Base-by-base conservation (phyloP, 495 filamentous ascomycete genomes). In the Daldinia grandis region DNA sequence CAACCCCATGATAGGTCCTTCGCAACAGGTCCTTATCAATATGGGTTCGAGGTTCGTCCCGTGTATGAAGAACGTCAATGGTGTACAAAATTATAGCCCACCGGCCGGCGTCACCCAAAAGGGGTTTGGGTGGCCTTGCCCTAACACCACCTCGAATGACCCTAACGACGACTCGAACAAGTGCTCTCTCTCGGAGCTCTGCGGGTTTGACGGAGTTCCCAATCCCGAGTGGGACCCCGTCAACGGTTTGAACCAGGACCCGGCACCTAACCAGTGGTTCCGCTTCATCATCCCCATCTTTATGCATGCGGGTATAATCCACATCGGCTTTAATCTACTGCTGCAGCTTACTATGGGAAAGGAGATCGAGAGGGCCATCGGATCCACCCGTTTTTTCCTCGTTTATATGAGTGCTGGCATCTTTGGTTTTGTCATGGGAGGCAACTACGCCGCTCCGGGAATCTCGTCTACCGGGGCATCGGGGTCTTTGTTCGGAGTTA, bases 1-100 rank as follows among this genome's bases (percentile, higher is more conserved):
- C 82, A 99, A 99, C 78, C 92, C 92, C 49, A 97, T 99, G 93
- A 96, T 99, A 75, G 95, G 95, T 0, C 95, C 95, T 3, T 96
- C 94, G 2, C 85, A 91, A 4, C 92, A 92, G 70, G 86, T 98
- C 30, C 89, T 95, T 68, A 97, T 99, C 79, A 96, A 95, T 76
- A 97, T 98, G 93, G 95, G 95, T 64, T 93, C 95, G 35, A 88
- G 95, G 27, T 99, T 91, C 77, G 88, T 92, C 5, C 93, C 95
- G 5, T 99, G 95, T 78, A 99, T 99, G 95, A 94, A 93, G 80
- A 91, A 88, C 62, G 87, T 91, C 14, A 78, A 87, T 21, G 85
- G 86, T 3, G 80, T 95, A 10, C 89, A 94, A 71, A 85, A 83
- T 37, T 77, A 81, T 21, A 64, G 50, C 6, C 53, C 68, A 0